A percentile compares a stretch with the other conserved stretches of the same genome.
phyloP scores from a whole-genome alignment of 768 basidiomycete genomes.

The Termitomyces titanicus region DNA sequence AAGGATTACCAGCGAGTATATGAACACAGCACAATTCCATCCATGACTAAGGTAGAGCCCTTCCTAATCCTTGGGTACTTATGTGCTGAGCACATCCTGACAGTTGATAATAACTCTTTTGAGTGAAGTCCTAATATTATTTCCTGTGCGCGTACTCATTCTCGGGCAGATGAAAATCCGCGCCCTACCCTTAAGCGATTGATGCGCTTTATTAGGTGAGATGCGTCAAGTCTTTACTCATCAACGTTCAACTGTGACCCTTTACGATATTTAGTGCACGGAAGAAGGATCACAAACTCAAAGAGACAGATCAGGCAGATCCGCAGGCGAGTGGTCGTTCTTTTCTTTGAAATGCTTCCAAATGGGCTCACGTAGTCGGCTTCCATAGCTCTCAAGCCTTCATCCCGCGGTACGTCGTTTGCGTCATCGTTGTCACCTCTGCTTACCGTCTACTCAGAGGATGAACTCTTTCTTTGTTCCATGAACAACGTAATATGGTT shows the following conservation, averaged over 20 bases:
- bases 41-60: background rate
- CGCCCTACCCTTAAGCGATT: background rate
- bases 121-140: background rate
- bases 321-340: background rate
- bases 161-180: too few species aligned
- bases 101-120: background rate
- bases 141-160: too few species aligned
- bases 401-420: background rate
- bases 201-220: background rate
- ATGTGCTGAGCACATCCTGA: background rate
- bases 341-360: background rate
- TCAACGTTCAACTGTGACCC: background rate
- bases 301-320: background rate
- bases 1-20: background rate
- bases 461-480: conserved; percentile 1
- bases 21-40: background rate
- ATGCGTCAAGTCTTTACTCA: background rate
- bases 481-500: background rate
- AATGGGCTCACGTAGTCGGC: background rate
- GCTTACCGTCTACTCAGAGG: background rate
- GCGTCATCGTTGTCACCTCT: too few species aligned
- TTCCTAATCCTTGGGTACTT: background rate
- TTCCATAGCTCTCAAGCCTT: background rate
- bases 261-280: background rate
- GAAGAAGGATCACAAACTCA: background rate